Conservation (phyloP, 805 yeast species). For the Saturnispora dispora region DNA sequence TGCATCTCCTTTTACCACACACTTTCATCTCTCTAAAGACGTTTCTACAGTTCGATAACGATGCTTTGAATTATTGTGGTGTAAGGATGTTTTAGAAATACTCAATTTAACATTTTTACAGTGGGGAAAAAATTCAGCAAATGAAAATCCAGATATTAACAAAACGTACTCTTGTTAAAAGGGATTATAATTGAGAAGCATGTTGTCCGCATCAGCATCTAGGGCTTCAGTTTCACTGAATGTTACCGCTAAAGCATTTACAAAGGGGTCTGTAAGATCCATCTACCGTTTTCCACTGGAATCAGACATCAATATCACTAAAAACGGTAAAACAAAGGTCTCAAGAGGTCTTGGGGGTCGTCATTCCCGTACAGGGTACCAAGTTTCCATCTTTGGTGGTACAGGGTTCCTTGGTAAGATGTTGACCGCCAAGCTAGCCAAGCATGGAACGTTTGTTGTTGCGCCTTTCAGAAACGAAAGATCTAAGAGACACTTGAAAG, state of each 20-base stretch:
- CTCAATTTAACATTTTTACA: background rate
- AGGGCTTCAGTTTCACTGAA: slow-evolving; percentile 3
- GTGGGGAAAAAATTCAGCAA: slow-evolving; percentile 2
- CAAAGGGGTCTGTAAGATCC: slow-evolving; percentile 9
- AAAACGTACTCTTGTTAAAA: background rate
- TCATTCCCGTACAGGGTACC: slow-evolving; percentile 78
- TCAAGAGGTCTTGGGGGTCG: slow-evolving; percentile 74
- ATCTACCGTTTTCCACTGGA: slow-evolving; percentile 30
- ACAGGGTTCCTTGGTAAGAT: slow-evolving; percentile 72
- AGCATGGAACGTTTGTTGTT: slow-evolving; percentile 70
- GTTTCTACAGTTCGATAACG: no score
- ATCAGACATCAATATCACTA: slow-evolving; percentile 62
- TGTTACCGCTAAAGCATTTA: background rate
- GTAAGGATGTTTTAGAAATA: background rate
- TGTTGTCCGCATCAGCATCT: background rate
- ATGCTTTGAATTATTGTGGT: background rate
- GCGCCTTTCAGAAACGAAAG: slow-evolving; percentile 78
- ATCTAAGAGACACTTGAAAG: slow-evolving; percentile 69
- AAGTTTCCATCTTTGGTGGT: slow-evolving; percentile 83
- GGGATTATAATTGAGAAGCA: background rate
- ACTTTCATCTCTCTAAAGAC: no score
- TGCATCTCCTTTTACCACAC: no score
- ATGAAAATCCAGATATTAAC: background rate
- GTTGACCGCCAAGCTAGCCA: slow-evolving; percentile 61
- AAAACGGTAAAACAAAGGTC: slow-evolving; percentile 63